Conservation (phyloP, 441 rosid species). For the Sinapis alba region DNA sequence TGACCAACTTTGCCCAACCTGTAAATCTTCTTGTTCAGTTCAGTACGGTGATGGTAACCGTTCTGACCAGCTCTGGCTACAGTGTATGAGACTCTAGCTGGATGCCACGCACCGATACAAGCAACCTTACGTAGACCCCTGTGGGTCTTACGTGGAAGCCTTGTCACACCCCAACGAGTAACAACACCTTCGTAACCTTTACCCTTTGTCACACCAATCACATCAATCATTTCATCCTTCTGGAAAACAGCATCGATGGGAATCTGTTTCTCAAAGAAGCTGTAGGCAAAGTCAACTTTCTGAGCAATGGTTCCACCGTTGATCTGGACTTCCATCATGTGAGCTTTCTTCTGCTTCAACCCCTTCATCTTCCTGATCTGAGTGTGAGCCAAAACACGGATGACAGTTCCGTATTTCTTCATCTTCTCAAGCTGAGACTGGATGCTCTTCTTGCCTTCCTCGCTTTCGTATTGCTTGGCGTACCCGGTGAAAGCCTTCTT, state of each 20-base stretch:
- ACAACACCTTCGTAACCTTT: slow-evolving; percentile 97
- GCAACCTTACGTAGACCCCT: slow-evolving; percentile 97
- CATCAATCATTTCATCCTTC: slow-evolving; percentile 93
- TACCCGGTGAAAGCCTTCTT: slow-evolving; percentile 89
- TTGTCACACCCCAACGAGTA: slow-evolving; percentile 98
- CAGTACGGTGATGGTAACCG: slow-evolving; percentile 93
- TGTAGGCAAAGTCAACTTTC: slow-evolving; percentile 85
- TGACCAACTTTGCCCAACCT: slow-evolving; percentile 79
- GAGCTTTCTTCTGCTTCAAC: slow-evolving; percentile 92
- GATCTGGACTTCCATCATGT: slow-evolving; percentile 87
- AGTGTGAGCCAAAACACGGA: slow-evolving; percentile 89
- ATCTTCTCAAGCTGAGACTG: slow-evolving; percentile 78
- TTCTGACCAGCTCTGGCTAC: slow-evolving; percentile 98
- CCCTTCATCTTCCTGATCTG: slow-evolving; percentile 97
- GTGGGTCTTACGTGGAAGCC: slow-evolving; percentile 95
- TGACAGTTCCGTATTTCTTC: slow-evolving; percentile 80
- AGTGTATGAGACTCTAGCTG: slow-evolving; percentile 93
- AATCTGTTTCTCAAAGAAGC: slow-evolving; percentile 87
- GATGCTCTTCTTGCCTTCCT: slow-evolving; percentile 78
- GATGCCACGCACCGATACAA: slow-evolving; percentile 99
- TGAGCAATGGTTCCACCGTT: slow-evolving; percentile 83
- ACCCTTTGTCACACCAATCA: slow-evolving; percentile 94
- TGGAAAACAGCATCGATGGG: slow-evolving; percentile 84
- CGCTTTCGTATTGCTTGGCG: slow-evolving; percentile 63
- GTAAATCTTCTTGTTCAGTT: slow-evolving; percentile 94